Conservation (phyloP, 805 yeast species). For the Ogataea naganishii region DNA sequence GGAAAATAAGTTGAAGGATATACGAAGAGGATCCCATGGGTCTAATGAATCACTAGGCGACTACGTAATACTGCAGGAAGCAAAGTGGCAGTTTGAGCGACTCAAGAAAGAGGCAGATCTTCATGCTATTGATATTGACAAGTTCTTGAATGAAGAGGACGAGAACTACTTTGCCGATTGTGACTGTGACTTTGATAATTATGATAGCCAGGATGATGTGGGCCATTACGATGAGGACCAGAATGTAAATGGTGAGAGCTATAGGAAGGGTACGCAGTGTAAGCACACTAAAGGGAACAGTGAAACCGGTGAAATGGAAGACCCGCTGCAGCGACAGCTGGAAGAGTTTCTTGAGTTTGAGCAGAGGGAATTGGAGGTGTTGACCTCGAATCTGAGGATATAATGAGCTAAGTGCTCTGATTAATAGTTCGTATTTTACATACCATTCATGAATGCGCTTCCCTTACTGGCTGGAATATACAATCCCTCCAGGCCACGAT, state of each 20-base stretch:
- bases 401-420: slow-evolving; percentile 3
- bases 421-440: background rate
- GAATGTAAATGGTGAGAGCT: background rate
- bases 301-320: background rate
- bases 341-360: slow-evolving; percentile 20
- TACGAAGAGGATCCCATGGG: slow-evolving; percentile 12
- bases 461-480: background rate
- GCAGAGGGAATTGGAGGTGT: slow-evolving; percentile 20
- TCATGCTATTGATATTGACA: slow-evolving; percentile 12
- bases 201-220: slow-evolving; percentile 8
- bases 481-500: background rate
- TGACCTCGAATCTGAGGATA: slow-evolving; percentile 15
- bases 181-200: slow-evolving; percentile 20
- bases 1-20: background rate
- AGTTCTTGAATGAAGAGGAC: slow-evolving; percentile 5
- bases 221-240: background rate
- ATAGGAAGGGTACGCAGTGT: background rate
- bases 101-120: slow-evolving; percentile 13
- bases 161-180: slow-evolving; percentile 11
- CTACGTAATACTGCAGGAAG: slow-evolving; percentile 17
- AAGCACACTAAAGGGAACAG: background rate
- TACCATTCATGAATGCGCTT: background rate
- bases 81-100: slow-evolving; percentile 5
- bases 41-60: slow-evolving; percentile 15
- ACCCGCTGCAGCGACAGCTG: slow-evolving; percentile 14